These are phyloP conservation scores for Yamadazyma dushanensis DNA, from an alignment of 1,139 yeast species.

Conservation along the genomic window DNA sequence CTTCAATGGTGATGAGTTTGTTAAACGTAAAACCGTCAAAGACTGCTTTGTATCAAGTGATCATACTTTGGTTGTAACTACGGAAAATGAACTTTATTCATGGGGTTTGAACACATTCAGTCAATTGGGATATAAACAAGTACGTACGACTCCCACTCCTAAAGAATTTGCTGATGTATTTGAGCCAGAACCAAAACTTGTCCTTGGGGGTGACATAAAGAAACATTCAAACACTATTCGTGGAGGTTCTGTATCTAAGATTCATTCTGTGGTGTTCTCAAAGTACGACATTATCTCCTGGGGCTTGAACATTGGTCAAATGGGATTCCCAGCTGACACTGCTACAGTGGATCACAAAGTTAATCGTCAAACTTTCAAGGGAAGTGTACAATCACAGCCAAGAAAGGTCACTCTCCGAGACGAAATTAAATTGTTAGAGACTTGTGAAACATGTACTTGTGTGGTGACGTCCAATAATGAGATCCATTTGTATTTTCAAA, in stretches of 20 bases:
- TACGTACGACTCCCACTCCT: slow-evolving; percentile 15
- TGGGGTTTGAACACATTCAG: slow-evolving; percentile 77
- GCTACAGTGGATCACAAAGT: slow-evolving; percentile 24
- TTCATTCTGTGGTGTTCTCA: slow-evolving; percentile 69
- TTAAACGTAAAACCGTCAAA: slow-evolving; percentile 28
- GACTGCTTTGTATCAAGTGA: slow-evolving; percentile 59
- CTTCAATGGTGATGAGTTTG: slow-evolving; percentile 16
- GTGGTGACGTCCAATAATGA: slow-evolving; percentile 61
- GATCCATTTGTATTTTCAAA: slow-evolving; percentile 61
- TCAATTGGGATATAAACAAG: slow-evolving; percentile 47
- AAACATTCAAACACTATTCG: slow-evolving; percentile 26
- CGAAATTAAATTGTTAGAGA: slow-evolving; percentile 56
- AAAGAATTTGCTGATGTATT: slow-evolving; percentile 34
- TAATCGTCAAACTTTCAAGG: slow-evolving; percentile 30
- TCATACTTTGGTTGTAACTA: slow-evolving; percentile 60
- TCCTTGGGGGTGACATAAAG: slow-evolving; percentile 48
- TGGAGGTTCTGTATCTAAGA: slow-evolving; percentile 68
- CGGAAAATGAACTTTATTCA: slow-evolving; percentile 54
- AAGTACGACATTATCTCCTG: slow-evolving; percentile 57
- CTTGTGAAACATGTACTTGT: slow-evolving; percentile 73
- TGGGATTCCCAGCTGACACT: slow-evolving; percentile 51
- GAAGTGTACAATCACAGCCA: slow-evolving; percentile 42
- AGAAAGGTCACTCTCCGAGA: slow-evolving; percentile 45
- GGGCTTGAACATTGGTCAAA: slow-evolving; percentile 88
- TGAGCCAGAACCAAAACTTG: slow-evolving; percentile 49